Evolutionary conservation across 2,329 filamentous ascomycete species (phyloP), one percentile per base, ranked within the genome.

Genomic region (Trichoderma lentiforme): DNA sequence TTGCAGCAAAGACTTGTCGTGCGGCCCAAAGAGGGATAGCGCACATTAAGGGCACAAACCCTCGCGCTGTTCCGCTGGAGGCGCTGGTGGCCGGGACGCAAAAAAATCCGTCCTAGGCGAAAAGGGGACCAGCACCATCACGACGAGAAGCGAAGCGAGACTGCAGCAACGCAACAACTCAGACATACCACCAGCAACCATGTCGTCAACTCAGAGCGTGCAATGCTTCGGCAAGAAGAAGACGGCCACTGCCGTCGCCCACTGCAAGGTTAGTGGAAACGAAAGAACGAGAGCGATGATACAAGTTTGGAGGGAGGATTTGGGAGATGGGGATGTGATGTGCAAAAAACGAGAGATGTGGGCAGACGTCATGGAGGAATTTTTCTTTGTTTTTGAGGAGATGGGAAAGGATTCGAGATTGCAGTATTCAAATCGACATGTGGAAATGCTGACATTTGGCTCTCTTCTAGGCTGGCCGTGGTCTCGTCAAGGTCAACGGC

Each of bases 201-300:
- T 94, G 91, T 91, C 92, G 85, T 86, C 89, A 81, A 87, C 89
- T 80, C 91, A 93, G 87, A 92, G 90, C 86, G 92, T 94, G 82
- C 94, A 97, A 91, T 97, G 94, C 93, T 98, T 98, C 93, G 95
- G 95, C 92, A 98, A 98, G 92, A 95, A 95, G 90, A 94, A 93
- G 90, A 94, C 91, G 83, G 94, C 94, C 81, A 93, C 91, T 77
- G 91, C 91, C 82, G 94, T 97, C 87, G 94, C 93, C 85, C 93
- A 95, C 89, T 95, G 93, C 92, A 95, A 95, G 91, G 91, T 93
- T 88, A 62, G 71, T 73, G 70, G 36, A 67, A 67, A 14, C 26
- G 9, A 56, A 56, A 21, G 28, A 39, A 24, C 47, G 30, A 57
- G n/a, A 18, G 12, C 28, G 30, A 30, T 51, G 28, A 11, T 11